Evolutionary conservation across 495 filamentous ascomycete species (phyloP).

Genomic region (Daldinia decipiens): DNA sequence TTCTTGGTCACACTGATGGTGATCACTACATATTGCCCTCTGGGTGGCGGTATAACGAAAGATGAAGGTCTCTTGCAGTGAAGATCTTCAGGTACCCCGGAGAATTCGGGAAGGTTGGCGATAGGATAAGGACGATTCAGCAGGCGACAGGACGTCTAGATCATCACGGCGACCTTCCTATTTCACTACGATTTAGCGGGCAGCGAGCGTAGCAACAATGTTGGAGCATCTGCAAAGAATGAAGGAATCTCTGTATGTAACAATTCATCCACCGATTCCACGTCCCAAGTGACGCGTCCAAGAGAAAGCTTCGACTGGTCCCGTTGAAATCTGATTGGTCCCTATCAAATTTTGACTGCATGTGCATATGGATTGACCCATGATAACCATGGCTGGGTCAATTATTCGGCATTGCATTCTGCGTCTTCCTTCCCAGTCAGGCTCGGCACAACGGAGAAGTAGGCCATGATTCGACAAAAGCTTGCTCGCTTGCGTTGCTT

Average conservation of each 20-base stretch:
- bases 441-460: conserved; percentile 39
- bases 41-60: conserved; percentile 20
- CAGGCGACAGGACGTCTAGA: conserved; percentile 31
- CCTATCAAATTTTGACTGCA: conserved; percentile 32
- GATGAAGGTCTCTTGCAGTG: conserved; percentile 42
- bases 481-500: conserved; percentile 23
- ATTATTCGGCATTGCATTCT: conserved; percentile 39
- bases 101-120: conserved; percentile 45
- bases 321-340: conserved; percentile 11
- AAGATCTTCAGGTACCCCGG: conserved; percentile 50
- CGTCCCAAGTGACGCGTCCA: conserved; percentile 41
- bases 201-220: conserved; percentile 20
- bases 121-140: conserved; percentile 35
- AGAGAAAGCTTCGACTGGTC: conserved; percentile 40
- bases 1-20: conserved; percentile 24
- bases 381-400: conserved; percentile 27
- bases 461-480: conserved; percentile 39
- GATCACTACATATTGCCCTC: conserved; percentile 36
- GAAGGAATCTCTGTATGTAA: conserved; percentile 32
- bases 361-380: conserved; percentile 37
- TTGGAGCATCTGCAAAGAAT: conserved; percentile 29
- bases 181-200: conserved; percentile 30
- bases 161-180: conserved; percentile 41
- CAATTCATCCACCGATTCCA: conserved; percentile 30
- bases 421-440: conserved; percentile 42